Conservation (phyloP, 2,329 filamentous ascomycete genomes). For the Diplodia seriata region DNA sequence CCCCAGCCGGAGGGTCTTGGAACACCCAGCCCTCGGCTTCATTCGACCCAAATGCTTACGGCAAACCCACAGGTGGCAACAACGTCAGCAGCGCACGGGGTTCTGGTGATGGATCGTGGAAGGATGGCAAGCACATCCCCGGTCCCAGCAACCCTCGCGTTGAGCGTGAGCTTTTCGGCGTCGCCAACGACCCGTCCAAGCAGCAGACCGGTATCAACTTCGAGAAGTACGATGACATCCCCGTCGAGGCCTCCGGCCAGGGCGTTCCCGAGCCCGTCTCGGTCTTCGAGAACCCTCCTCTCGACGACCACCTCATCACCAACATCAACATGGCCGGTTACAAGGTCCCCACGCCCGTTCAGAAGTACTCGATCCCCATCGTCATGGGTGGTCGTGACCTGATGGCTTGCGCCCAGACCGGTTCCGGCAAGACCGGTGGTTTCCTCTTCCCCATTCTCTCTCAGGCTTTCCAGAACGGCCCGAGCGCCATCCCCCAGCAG, state of each 20-base stretch:
- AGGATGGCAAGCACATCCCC: slow-evolving; percentile 93
- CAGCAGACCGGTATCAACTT: slow-evolving; percentile 99
- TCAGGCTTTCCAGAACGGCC: slow-evolving; percentile 92
- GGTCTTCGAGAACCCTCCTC: slow-evolving; percentile 89
- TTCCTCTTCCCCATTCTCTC: slow-evolving; percentile 99
- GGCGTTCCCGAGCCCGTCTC: slow-evolving; percentile 92
- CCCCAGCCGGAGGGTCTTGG: slow-evolving; percentile 51
- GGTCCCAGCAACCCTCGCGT: slow-evolving; percentile 86
- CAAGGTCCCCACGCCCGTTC: slow-evolving; percentile 93
- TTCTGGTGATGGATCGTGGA: slow-evolving; percentile 95
- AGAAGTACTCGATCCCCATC: slow-evolving; percentile 99
- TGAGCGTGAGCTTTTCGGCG: slow-evolving; percentile 95
- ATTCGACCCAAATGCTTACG: slow-evolving; percentile 71
- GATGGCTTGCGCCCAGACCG: slow-evolving; percentile 99
- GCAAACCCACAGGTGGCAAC: slow-evolving; percentile 57
- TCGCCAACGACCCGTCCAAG: slow-evolving; percentile 89
- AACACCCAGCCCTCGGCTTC: slow-evolving; percentile 52
- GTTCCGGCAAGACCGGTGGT: slow-evolving; percentile 99
- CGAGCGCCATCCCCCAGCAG: slow-evolving; percentile 70
- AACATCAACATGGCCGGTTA: slow-evolving; percentile 97
- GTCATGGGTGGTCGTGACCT: slow-evolving; percentile 97
- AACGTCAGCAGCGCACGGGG: slow-evolving; percentile 70
- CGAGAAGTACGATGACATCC: slow-evolving; percentile 99
- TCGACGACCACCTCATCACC: slow-evolving; percentile 89
- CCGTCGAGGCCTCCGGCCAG: slow-evolving; percentile 93